phyloP scores from a whole-genome alignment of 257 asterid species.

The Paulownia fortunei region DNA sequence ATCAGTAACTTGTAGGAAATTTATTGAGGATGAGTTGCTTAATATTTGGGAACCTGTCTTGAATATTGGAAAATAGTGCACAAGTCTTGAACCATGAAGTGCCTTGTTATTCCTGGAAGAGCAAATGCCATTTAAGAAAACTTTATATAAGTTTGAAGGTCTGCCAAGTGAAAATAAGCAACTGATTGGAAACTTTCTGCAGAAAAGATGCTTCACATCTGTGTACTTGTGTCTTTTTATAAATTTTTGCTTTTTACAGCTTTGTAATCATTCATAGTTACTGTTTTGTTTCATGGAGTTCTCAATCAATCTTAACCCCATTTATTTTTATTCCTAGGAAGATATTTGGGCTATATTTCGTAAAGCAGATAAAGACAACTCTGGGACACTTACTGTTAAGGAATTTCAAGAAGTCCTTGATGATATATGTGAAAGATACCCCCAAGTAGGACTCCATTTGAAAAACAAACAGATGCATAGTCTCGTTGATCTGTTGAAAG shows the following conservation, averaged over 20 bases:
- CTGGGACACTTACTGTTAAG: slow-evolving; percentile 86
- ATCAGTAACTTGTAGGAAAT: not conserved
- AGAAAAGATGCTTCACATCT: not conserved
- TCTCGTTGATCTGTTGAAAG: slow-evolving; percentile 77
- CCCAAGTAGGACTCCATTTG: slow-evolving; percentile 82
- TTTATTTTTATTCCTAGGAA: slow-evolving; percentile 52
- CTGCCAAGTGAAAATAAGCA: not conserved
- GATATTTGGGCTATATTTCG: slow-evolving; percentile 81
- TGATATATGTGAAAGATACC: slow-evolving; percentile 91
- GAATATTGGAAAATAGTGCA: no score
- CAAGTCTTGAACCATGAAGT: not conserved
- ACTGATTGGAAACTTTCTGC: slow-evolving; percentile 1
- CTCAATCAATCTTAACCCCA: slow-evolving; percentile 1
- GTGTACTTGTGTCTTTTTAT: not conserved
- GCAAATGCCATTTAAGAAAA: not conserved
- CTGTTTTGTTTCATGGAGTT: slow-evolving; percentile 15
- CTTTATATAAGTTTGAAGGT: not conserved
- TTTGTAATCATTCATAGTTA: not conserved
- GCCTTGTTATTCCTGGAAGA: no score
- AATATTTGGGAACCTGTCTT: not conserved
- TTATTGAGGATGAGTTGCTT: not conserved
- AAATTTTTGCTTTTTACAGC: not conserved
- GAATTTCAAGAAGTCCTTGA: slow-evolving; percentile 86
- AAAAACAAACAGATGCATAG: slow-evolving; percentile 59
- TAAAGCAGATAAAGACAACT: slow-evolving; percentile 91